Conservation (phyloP, 331 rosid species). For the Stylosanthes scabra region DNA sequence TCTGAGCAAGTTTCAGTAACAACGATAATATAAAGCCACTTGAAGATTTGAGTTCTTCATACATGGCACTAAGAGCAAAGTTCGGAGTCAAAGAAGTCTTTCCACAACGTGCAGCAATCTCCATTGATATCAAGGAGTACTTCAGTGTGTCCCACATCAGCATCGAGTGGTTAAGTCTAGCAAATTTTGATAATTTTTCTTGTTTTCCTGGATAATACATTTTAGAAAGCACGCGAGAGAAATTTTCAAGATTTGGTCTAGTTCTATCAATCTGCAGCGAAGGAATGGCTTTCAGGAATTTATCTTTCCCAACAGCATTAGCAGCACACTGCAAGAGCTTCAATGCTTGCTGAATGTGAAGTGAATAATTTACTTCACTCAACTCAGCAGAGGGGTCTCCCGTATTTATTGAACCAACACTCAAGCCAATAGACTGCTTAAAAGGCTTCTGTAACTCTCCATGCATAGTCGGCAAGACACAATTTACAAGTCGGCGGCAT, state of each 20-base stretch:
- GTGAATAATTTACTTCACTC: constrained; percentile 49
- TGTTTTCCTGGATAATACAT: constrained; percentile 68
- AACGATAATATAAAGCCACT: constrained; percentile 82
- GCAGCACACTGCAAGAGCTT: constrained; percentile 78
- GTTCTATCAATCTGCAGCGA: constrained; percentile 48
- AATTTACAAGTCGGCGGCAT: constrained; percentile 95
- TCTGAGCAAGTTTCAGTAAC: constrained; percentile 78
- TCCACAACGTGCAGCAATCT: constrained; percentile 89
- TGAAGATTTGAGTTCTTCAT: constrained; percentile 83
- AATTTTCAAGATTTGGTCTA: constrained; percentile 64
- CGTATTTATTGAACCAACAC: constrained; percentile 45
- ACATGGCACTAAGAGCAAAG: constrained; percentile 67
- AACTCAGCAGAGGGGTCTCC: constrained; percentile 43
- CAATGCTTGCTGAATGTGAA: constrained; percentile 66
- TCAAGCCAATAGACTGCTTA: constrained; percentile 50
- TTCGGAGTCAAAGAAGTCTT: constrained; percentile 69
- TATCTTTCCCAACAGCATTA: constrained; percentile 59
- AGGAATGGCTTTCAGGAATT: constrained; percentile 62
- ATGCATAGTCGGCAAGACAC: constrained; percentile 77
- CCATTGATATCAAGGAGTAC: constrained; percentile 88
- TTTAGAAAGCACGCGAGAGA: constrained; percentile 71
- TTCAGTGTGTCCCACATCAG: constrained; percentile 97
- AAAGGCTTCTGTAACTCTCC: constrained; percentile 59
- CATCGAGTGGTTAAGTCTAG: constrained; percentile 72
- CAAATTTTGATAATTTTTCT: constrained; percentile 58